Conservation (phyloP, 495 filamentous ascomycete species). For the Chaetomium cochliodes region DNA sequence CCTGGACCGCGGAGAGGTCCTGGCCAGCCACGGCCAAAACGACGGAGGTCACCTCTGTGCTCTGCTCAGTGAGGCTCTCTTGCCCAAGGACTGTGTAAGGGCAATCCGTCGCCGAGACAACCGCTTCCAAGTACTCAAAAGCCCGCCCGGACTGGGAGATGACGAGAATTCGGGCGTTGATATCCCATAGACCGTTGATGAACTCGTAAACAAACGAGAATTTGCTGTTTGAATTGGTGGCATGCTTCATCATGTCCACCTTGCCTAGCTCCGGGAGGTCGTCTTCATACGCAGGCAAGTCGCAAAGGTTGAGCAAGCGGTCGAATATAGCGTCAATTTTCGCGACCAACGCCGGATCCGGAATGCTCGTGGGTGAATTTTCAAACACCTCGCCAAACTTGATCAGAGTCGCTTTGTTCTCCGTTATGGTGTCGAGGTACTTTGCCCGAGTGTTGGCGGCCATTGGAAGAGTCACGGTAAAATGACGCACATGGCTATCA, state of each 20-base stretch:
- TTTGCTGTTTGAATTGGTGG: conserved; percentile 45
- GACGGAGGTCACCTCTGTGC: conserved; percentile 20
- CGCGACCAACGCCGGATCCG: conserved; percentile 30
- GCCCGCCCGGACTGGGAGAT: conserved; percentile 40
- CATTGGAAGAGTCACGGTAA: conserved; percentile 45
- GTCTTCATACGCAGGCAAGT: conserved; percentile 43
- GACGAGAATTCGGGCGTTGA: conserved; percentile 41
- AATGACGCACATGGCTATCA: conserved; percentile 24
- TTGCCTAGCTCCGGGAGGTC: conserved; percentile 32
- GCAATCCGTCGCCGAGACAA: conserved; percentile 34
- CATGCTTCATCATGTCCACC: conserved; percentile 38
- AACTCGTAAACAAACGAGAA: conserved; percentile 49
- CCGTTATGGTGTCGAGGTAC: conserved; percentile 42
- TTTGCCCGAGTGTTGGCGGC: conserved; percentile 37
- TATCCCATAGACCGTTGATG: conserved; percentile 33
- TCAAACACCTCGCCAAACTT: conserved; percentile 37
- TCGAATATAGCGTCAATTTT: conserved; percentile 43
- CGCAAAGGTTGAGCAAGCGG: conserved; percentile 42
- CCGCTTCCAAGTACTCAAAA: conserved; percentile 42
- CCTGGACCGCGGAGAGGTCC: conserved; percentile 23
- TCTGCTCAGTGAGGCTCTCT: conserved; percentile 3
- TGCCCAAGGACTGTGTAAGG: conserved; percentile 25
- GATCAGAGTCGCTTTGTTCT: conserved; percentile 38
- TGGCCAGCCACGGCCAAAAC: conserved; percentile 26
- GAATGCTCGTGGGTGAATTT: conserved; percentile 20